phyloP scores from a whole-genome alignment of 2,329 filamentous ascomycete genomes.

The Arthrocladium fulminans region DNA sequence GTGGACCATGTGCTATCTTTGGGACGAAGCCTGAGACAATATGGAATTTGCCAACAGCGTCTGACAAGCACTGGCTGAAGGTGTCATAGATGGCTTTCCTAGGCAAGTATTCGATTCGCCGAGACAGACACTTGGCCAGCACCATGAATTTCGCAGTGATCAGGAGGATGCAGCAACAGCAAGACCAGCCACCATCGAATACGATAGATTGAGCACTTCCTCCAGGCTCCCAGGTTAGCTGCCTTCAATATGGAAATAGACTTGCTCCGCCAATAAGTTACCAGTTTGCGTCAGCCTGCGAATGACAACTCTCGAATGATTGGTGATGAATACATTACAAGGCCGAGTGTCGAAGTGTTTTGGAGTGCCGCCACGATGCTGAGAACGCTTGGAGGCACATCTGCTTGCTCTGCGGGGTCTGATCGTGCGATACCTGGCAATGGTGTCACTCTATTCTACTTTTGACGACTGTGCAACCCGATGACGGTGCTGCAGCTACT shows the following conservation, averaged over 20 bases:
- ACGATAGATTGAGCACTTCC: conserved; percentile 35
- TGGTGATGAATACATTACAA: conserved; percentile 22
- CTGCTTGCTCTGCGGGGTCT: conserved; percentile 26
- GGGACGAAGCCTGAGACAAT: conserved; percentile 39
- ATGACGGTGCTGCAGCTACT: conserved; percentile 27
- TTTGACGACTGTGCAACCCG: conserved; percentile 31
- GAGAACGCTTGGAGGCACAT: conserved; percentile 27
- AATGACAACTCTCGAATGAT: conserved; percentile 25
- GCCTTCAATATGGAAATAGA: conserved; percentile 31
- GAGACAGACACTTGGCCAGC: conserved; percentile 22
- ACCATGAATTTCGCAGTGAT: conserved; percentile 15
- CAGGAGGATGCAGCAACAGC: conserved; percentile 18
- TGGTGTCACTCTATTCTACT: conserved; percentile 29
- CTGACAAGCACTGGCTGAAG: conserved; percentile 48
- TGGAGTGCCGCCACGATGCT: conserved; percentile 38
- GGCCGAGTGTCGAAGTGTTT: conserved; percentile 70
- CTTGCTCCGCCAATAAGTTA: conserved; percentile 26
- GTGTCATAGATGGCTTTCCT: conserved; percentile 44
- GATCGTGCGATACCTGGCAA: conserved; percentile 26
- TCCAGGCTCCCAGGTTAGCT: conserved; percentile 36
- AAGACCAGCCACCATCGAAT: conserved; percentile 33
- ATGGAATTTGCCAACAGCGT: conserved; percentile 43
- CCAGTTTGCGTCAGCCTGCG: conserved; percentile 27
- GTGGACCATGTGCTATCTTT: conserved; percentile 40
- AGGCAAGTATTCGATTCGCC: conserved; percentile 62